Conservation (phyloP, 1,284 basidiomycete genomes). For the Ustilago trichophora region DNA sequence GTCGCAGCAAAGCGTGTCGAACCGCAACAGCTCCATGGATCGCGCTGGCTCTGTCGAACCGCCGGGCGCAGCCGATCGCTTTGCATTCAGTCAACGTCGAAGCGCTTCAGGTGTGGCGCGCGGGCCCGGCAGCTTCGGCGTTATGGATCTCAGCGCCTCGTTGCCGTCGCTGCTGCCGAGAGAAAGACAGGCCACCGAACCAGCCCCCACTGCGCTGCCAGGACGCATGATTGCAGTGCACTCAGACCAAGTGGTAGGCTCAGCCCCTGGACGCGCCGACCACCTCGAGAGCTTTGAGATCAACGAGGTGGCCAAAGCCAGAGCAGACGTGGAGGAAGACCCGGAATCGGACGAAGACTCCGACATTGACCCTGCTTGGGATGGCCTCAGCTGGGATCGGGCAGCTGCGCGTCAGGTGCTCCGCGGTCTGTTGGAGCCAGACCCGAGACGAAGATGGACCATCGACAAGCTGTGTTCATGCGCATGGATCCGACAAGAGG, state of each 20-base stretch:
- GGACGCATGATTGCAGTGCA: conserved; percentile 17
- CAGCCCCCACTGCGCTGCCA: not conserved
- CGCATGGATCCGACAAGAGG: conserved; percentile 37
- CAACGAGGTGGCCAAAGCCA: conserved; percentile 41
- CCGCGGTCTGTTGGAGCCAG: conserved; percentile 51
- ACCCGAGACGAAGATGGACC: conserved; percentile 58
- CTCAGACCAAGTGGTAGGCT: conserved; percentile 44
- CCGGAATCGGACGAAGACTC: conserved; percentile 54
- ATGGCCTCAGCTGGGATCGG: conserved; percentile 54
- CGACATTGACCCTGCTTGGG: conserved; percentile 43
- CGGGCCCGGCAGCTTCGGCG: conserved; percentile 6
- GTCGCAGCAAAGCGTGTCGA: conserved; percentile 16
- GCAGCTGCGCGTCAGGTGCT: conserved; percentile 50
- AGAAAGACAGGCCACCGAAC: conserved; percentile 27
- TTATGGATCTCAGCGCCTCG: conserved; percentile 47
- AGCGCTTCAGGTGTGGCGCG: conserved; percentile 6
- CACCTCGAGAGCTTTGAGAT: conserved; percentile 43
- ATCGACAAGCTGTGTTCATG: conserved; percentile 36
- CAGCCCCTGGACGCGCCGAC: conserved; percentile 40
- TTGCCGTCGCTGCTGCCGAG: conserved; percentile 35
- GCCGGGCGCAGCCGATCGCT: conserved; percentile 13
- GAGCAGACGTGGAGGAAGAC: conserved; percentile 46
- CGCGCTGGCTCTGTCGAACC: conserved; percentile 20
- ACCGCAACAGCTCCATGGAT: conserved; percentile 15
- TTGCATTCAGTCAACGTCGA: conserved; percentile 28